Evolutionary conservation across 2,329 filamentous ascomycete genomes (phyloP).

Genomic region (Alternaria burnsii): DNA sequence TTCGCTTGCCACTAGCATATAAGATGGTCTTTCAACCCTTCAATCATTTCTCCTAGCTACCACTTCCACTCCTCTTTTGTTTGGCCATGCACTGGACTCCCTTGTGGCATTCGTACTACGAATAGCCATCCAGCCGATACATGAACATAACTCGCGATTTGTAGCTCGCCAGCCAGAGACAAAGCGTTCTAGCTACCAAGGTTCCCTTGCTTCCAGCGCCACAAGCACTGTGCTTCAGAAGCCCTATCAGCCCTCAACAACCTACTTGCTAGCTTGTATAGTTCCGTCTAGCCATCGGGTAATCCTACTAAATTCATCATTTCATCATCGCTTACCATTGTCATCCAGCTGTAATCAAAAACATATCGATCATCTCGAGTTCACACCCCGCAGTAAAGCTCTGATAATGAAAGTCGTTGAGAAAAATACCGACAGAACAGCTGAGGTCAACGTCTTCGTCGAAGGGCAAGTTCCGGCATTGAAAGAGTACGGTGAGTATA

Average conservation of each 20-base stretch:
- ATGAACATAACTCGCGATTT: neutral
- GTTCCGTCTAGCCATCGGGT: neutral
- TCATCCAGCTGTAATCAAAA: no score
- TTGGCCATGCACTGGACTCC: neutral
- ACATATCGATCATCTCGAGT: neutral
- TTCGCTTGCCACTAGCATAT: neutral
- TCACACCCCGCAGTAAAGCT: neutral
- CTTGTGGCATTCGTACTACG: neutral
- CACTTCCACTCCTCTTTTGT: neutral
- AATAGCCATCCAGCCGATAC: neutral
- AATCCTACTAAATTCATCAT: neutral
- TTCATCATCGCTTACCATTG: neutral
- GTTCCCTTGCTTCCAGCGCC: neutral
- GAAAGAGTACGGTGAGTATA: slow-evolving; percentile 47
- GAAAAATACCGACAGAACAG: slow-evolving; percentile 44
- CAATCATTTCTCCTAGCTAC: neutral
- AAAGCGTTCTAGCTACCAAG: neutral
- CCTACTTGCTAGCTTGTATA: neutral
- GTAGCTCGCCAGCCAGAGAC: neutral
- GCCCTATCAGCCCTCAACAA: neutral
- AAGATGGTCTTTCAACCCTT: neutral
- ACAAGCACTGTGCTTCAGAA: neutral
- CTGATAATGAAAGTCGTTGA: slow-evolving; percentile 51
- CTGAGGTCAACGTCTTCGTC: slow-evolving; percentile 39
- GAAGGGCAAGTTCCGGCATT: slow-evolving; percentile 34